Base-by-base conservation (phyloP, 768 basidiomycete species). In the Mycena latifolia region DNA sequence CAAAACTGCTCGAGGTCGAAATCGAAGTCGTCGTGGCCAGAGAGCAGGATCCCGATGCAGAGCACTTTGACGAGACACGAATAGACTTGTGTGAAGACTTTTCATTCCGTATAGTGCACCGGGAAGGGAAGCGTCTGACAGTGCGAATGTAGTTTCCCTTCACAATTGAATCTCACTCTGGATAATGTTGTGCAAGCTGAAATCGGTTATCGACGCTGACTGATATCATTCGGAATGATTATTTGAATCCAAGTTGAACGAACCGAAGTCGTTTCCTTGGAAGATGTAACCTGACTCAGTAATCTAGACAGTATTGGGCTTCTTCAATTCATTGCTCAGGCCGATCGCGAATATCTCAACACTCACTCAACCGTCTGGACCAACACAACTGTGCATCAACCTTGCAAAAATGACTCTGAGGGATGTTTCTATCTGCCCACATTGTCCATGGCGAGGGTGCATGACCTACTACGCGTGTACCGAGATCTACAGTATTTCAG, bases 21-120 rank as follows among this genome's bases (percentile, higher is more conserved):
- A 46, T 57, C 22, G 31, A 22, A 31, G 45, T 57, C 43, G 45
- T 57, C 45, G 43, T 47, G 43, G 43, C 45, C 55, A 57, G 55
- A 57, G 55, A 57, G 55, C 55, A 57, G 45, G 45, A 57, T 57
- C 55, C 43, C 31, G 43, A 57, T 47, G 33, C 55, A 47, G 55
- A 47, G 22, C 28, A 57, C 45, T 57, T 57, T 57, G 55, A 57
- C 28, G 31, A 47, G 45, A 10, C 22, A 46, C 43, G 8, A 47
- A 24, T 47, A 57, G 45, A 46, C 12, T 47, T 24, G 9, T 31
- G 41, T 39, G 24, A 54, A 24, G 35, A 54, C 37, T 54, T 37
- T 54, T 54, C 37, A 37, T 37, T 54, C 33, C 37, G 35, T 39
- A 54, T 54, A 54, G 53, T 37, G 53, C 53, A 37, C 37, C 35